Evolutionary conservation across 495 filamentous ascomycete species (phyloP), one percentile per base, ranked within the genome.

Genomic region (Recurvomyces mirabilis): DNA sequence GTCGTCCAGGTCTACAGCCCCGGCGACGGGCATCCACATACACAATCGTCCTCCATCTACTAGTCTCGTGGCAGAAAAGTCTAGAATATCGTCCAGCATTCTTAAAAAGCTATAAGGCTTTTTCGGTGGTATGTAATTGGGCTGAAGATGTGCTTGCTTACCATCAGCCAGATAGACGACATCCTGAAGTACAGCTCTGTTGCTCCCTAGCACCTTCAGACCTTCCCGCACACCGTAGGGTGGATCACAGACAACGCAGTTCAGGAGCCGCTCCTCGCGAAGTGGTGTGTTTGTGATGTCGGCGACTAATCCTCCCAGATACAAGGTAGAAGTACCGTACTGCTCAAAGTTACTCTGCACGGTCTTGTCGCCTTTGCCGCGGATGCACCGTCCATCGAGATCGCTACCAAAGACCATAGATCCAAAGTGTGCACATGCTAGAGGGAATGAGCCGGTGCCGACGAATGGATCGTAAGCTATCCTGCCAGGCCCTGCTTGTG

Each of bases 211-310:
- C 3, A 96, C 87, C 55, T 80, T 81, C 39, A 95, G 63, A 0
- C 91, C 91, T 55, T 99, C 91, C 10, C 91, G 74, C 13, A 99
- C 85, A n/a, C 91, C 91, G 57, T 99, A 99, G 0, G 91, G 91
- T 13, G 91, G 91, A 62, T 99, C 91, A 51, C 91, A 95, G n/a
- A 95, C 64, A 47, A 99, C 89, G 1, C 81, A 87, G 64, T 99
- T 87, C 28, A 96, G 74, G 39, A 82, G 70, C 29, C 73, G 66
- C 15, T 34, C 60, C 21, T 55, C 61, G 28, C 84, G 66, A 14
- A 96, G 55, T 1, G 91, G 93, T 9, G 79, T 80, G 58, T 99
- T 88, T 3, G 88, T 95, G 19, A 99, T 56, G 62, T 99, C 91
- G 0, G 83, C 79, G 4, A 86, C 74, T 45, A 94, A 93, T 18